Evolutionary conservation across 164 flowering plant genomes (phyloP), one percentile per base, ranked within the genome.

Genomic region (Macadamia tetraphylla): DNA sequence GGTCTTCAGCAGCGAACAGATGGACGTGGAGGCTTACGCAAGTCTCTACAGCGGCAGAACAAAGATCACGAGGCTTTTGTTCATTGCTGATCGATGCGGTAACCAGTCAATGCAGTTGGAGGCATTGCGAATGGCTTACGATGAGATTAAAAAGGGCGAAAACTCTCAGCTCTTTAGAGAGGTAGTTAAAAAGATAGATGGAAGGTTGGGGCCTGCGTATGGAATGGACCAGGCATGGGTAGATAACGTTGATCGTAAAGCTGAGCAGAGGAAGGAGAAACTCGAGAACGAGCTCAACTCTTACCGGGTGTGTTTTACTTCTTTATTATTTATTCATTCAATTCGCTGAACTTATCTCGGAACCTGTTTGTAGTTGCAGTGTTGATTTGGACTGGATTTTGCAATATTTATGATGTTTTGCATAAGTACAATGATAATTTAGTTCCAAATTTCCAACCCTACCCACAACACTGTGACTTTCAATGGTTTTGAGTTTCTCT

Each of bases 1-100:
- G 6, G 76, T 86, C 70, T 83, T 84, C 31, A 84, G 86, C 76
- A 76, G 91, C 67, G 97, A 94, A 69, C 96, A 79, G 74, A 81
- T 94, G 60, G 98, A 94, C 73, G 62, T 94, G n/a, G 98, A 94
- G 76, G 91, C 90, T 3, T 88, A 94, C 79, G 89, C 96, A 10
- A 67, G 85, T 44, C 88, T 86, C 52, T 94, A 91, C 81, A 66
- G 71, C 12, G 98, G 97, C 10, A 80, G 98, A 1, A 94, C 98
- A 23, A 92, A 87, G 73, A 81, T 89, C 79, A 68, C 69, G 62
- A 79, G 99, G 57, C 89, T 94, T 0, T 29, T 92, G 6, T 94
- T 92, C 79, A 86, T 94, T 71, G 89, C 99, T 3, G 92, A 89
- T 29, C 82, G 69, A 40, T 87, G 91, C 69, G 86, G 60, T 49